These are phyloP conservation scores for Pseudogymnoascus sp. DNA, from an alignment of 2,329 filamentous ascomycete species.

Conservation along the genomic window DNA sequence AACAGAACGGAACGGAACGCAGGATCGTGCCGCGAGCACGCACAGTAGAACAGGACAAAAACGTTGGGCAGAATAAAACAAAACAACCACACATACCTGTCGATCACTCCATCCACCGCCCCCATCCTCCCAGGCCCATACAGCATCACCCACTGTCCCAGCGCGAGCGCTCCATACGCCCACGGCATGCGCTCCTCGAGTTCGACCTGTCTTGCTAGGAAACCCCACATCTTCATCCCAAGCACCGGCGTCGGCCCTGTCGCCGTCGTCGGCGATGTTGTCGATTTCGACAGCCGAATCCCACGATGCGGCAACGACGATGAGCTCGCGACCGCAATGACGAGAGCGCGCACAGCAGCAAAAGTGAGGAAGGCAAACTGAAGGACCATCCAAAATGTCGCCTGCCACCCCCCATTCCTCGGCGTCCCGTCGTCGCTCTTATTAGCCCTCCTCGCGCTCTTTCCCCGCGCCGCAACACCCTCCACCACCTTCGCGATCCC, in stretches of 20 bases:
- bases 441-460: slow-evolving; percentile 20
- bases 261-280: not conserved
- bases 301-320: slow-evolving; percentile 51
- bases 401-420: slow-evolving; percentile 10
- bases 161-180: slow-evolving; percentile 66
- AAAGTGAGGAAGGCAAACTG: slow-evolving; percentile 42
- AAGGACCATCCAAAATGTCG: slow-evolving; percentile 41
- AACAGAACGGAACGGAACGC: not conserved
- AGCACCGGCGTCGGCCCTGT: slow-evolving; percentile 40
- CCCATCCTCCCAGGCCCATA: slow-evolving; percentile 69
- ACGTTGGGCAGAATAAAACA: slow-evolving; percentile 11
- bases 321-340: slow-evolving; percentile 57
- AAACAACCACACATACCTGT: slow-evolving; percentile 64
- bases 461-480: slow-evolving; percentile 32
- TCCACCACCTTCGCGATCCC: slow-evolving; percentile 64
- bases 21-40: not conserved
- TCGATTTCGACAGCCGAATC: not conserved
- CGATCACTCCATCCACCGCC: slow-evolving; percentile 66
- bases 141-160: slow-evolving; percentile 67
- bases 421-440: slow-evolving; percentile 8
- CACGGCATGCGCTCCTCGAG: slow-evolving; percentile 81
- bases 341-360: slow-evolving; percentile 57
- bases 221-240: slow-evolving; percentile 69
- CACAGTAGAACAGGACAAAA: not conserved
- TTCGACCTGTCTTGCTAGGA: slow-evolving; percentile 63